These are phyloP conservation scores for Adansonia rubrostipa DNA, from an alignment of 441 rosid genomes.

Conservation along the genomic window DNA sequence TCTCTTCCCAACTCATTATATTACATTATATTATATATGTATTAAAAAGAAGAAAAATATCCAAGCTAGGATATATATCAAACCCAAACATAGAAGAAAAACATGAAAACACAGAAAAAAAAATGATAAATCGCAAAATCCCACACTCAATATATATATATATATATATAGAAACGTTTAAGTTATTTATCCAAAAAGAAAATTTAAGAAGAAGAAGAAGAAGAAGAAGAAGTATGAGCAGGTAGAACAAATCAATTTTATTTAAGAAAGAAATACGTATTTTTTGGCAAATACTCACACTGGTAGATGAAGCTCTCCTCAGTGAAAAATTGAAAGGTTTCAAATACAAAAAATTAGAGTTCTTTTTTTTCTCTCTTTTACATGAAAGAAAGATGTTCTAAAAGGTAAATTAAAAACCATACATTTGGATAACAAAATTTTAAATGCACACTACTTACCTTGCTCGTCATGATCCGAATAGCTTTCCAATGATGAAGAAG, in stretches of 20 bases:
- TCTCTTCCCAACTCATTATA: background rate
- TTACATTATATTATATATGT: background rate
- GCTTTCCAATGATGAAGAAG: background rate
- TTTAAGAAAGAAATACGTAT: too few species aligned
- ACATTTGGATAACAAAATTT: background rate
- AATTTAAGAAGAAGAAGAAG: background rate
- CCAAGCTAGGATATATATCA: background rate
- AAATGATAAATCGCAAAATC: background rate
- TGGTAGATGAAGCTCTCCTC: too few species aligned
- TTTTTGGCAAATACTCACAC: too few species aligned
- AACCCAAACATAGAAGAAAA: background rate
- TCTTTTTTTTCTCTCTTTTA: background rate
- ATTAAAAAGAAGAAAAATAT: background rate
- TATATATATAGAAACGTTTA: too few species aligned
- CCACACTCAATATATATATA: background rate
- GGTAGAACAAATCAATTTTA: too few species aligned
- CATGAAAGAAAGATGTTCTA: background rate
- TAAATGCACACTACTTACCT: background rate
- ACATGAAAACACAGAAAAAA: background rate
- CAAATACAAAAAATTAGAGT: too few species aligned
- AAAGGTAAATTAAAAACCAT: background rate
- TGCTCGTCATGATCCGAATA: background rate
- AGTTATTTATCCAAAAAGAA: background rate
- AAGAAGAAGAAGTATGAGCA: background rate
- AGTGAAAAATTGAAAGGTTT: too few species aligned